These are phyloP conservation scores for Salix koriyanagi DNA, from an alignment of 345 rosid genomes.

Conservation along the genomic window DNA sequence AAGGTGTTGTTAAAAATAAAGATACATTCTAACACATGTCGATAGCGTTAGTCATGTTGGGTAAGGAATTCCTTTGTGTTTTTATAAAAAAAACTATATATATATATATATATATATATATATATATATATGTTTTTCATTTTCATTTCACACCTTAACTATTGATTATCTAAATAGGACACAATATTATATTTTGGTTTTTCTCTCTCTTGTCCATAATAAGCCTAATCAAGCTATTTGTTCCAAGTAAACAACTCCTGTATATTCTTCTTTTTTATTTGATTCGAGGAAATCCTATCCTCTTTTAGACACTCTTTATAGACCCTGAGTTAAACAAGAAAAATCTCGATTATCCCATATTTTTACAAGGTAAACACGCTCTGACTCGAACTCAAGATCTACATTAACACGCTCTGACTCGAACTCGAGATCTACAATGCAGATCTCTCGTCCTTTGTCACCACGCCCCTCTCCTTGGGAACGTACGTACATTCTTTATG, in stretches of 20 bases:
- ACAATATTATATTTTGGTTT: not conserved
- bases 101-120: too few relatives aligned
- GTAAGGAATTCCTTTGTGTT: too few relatives aligned
- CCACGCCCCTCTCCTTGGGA: too few relatives aligned
- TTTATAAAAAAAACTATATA: too few relatives aligned
- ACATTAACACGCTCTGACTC: too few relatives aligned
- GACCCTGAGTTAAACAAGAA: accelerated
- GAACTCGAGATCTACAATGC: too few relatives aligned
- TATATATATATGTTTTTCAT: not conserved
- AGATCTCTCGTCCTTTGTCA: too few relatives aligned
- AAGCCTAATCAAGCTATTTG: not conserved
- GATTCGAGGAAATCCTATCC: not conserved
- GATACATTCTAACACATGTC: not conserved
- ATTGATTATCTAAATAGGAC: too few relatives aligned
- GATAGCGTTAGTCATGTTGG: not conserved
- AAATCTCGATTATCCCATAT: too few relatives aligned
- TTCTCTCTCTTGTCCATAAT: not conserved
- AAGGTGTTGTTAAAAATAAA: not conserved
- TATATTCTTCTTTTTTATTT: not conserved
- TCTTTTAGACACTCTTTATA: too few relatives aligned
- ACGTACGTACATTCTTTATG: not conserved
- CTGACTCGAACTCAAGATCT: too few relatives aligned
- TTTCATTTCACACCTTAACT: not conserved
- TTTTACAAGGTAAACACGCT: too few relatives aligned
- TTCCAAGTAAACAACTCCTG: not conserved